Percentiles rank a stretch among this genome's conserved stretches.
phyloP scores from a whole-genome alignment of 108 stramenopile genomes.

The Nannochloropsis gaditana region DNA sequence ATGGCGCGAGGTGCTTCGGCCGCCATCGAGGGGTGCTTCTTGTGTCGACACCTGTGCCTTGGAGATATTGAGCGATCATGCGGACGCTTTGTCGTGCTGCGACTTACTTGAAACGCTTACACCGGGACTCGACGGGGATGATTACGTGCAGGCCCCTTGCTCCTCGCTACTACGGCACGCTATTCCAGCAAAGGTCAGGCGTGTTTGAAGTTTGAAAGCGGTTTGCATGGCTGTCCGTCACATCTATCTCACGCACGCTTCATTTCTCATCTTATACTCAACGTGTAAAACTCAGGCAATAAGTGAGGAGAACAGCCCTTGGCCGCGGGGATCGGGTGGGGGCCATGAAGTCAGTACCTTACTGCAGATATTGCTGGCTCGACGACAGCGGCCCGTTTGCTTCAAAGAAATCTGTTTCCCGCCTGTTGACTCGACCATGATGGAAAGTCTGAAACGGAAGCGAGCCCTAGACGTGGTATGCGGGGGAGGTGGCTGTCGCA shows the following conservation, averaged over 20 bases:
- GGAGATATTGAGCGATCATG: background rate
- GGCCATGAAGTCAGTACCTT: background rate
- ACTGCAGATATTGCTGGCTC: constrained; percentile 2
- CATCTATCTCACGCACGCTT: background rate
- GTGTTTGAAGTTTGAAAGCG: background rate
- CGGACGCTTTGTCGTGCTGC: background rate
- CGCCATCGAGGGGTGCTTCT: background rate
- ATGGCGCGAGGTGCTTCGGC: background rate
- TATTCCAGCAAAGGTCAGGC: background rate
- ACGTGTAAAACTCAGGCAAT: background rate
- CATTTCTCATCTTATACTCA: background rate
- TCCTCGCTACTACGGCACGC: background rate
- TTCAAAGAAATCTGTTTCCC: too few species aligned
- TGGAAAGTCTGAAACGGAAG: too few species aligned
- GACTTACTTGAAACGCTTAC: background rate
- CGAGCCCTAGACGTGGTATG: too few species aligned
- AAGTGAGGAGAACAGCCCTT: constrained; percentile 19
- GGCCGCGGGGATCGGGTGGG: background rate
- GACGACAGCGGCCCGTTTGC: background rate
- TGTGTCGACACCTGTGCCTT: background rate
- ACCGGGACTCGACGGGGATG: background rate
- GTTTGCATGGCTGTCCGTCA: background rate
- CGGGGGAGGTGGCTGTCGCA: too few species aligned
- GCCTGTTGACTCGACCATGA: too few species aligned
- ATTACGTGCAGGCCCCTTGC: background rate